Conservation (phyloP, 2,329 filamentous ascomycete species). For the Trichoderma cornu-damae region DNA sequence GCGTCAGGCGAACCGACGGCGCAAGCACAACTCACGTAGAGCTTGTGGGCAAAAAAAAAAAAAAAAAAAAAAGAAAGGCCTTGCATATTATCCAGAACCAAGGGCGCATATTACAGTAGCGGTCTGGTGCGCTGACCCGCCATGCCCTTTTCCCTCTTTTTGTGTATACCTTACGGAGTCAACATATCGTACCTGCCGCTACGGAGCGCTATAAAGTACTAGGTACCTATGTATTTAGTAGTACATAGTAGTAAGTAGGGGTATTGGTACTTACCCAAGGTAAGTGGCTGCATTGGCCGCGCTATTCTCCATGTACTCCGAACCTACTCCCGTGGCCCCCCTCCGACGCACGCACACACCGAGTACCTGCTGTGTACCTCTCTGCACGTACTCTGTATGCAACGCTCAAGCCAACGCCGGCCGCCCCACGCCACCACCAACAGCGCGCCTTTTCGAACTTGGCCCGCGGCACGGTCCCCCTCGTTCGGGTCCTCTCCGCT, state of each 20-base stretch:
- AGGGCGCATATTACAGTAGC: not conserved
- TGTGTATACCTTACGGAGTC: no score
- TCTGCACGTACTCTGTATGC: no score
- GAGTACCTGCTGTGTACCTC: no score
- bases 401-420: not conserved
- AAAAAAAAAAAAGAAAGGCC: no score
- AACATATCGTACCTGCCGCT: no score
- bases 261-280: no score
- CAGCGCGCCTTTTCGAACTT: not conserved
- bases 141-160: not conserved
- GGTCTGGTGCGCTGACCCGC: conserved; percentile 13
- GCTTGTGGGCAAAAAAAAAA: not conserved
- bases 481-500: conserved; percentile 9
- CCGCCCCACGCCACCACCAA: conserved; percentile 15
- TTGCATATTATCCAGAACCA: not conserved
- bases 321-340: not conserved
- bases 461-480: conserved; percentile 11
- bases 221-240: no score
- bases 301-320: not conserved
- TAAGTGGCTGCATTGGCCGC: conserved; percentile 16
- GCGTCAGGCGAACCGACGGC: no score
- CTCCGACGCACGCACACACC: not conserved
- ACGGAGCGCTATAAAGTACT: no score
- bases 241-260: no score
- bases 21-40: no score